Conservation (phyloP, 2,329 filamentous ascomycete genomes). For the Xylariaceae sp. region DNA sequence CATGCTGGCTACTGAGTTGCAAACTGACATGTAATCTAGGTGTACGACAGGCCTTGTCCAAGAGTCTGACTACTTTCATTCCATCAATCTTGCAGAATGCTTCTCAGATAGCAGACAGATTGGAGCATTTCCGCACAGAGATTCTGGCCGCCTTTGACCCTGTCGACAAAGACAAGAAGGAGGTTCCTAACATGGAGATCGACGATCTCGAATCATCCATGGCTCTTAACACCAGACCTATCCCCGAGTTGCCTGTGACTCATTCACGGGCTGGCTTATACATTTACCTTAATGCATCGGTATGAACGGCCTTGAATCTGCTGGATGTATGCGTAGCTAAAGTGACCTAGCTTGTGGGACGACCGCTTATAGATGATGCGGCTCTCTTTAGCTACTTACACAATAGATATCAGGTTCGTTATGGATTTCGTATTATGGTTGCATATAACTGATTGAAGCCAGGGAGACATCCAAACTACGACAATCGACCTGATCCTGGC, state of each 20-base stretch:
- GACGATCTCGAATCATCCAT: constrained; percentile 55
- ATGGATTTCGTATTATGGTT: no score
- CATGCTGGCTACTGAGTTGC: no score
- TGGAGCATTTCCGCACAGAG: constrained; percentile 55
- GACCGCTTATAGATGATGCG: constrained; percentile 77
- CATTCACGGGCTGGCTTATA: constrained; percentile 80
- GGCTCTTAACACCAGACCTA: constrained; percentile 49
- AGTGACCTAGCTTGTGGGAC: constrained; percentile 62
- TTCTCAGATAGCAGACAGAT: constrained; percentile 47
- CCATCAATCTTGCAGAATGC: constrained; percentile 52
- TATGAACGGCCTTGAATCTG: constrained; percentile 39
- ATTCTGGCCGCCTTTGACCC: constrained; percentile 53
- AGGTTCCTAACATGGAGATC: constrained; percentile 46
- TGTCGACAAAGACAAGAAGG: constrained; percentile 44
- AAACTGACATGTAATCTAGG: constrained; percentile 31
- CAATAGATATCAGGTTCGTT: constrained; percentile 70
- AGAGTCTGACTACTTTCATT: constrained; percentile 50
- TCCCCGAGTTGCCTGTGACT: constrained; percentile 61
- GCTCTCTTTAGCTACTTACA: constrained; percentile 74
- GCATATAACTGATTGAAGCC: constrained; percentile 26
- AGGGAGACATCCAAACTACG: constrained; percentile 72
- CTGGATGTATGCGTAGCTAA: constrained; percentile 23
- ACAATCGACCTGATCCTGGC: constrained; percentile 80
- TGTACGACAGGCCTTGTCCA: constrained; percentile 44
- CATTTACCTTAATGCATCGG: constrained; percentile 75